phyloP scores from a whole-genome alignment of 495 filamentous ascomycete species.

The Tuber aestivum region DNA sequence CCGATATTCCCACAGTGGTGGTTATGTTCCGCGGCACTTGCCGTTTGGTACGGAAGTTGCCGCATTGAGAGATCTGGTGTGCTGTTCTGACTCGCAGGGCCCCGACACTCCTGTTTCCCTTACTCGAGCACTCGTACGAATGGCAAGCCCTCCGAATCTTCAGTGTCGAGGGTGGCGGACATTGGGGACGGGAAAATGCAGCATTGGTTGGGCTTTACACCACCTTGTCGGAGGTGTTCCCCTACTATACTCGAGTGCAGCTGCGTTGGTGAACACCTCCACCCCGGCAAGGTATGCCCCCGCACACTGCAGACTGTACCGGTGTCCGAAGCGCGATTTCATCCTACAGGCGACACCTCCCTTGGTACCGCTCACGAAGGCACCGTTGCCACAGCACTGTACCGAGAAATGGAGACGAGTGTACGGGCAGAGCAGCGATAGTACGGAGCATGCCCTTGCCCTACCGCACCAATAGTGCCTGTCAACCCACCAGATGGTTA shows the following conservation, averaged over 20 bases:
- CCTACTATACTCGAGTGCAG: not conserved
- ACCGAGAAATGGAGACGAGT: not conserved
- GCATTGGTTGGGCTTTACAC: not conserved
- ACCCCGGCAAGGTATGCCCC: not conserved
- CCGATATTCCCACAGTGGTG: constrained; percentile 12
- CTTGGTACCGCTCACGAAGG: not conserved
- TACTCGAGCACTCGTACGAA: not conserved
- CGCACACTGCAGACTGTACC: no score
- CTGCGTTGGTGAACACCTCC: not conserved
- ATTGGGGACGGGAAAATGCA: not conserved
- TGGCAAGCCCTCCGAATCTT: not conserved
- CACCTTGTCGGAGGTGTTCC: not conserved
- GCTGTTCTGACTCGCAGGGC: not conserved
- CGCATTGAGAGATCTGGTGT: not conserved
- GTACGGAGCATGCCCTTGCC: not conserved
- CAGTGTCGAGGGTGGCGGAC: not conserved
- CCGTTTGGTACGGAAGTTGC: constrained; percentile 20
- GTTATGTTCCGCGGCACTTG: constrained; percentile 1
- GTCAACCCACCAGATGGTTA: no score
- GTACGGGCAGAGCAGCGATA: not conserved
- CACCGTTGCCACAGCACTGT: no score
- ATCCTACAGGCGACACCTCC: not conserved
- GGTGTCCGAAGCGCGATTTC: not conserved
- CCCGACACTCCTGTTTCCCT: not conserved
- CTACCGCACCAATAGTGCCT: not conserved